phyloP scores from a whole-genome alignment of 345 rosid genomes.

The Brassica incana region DNA sequence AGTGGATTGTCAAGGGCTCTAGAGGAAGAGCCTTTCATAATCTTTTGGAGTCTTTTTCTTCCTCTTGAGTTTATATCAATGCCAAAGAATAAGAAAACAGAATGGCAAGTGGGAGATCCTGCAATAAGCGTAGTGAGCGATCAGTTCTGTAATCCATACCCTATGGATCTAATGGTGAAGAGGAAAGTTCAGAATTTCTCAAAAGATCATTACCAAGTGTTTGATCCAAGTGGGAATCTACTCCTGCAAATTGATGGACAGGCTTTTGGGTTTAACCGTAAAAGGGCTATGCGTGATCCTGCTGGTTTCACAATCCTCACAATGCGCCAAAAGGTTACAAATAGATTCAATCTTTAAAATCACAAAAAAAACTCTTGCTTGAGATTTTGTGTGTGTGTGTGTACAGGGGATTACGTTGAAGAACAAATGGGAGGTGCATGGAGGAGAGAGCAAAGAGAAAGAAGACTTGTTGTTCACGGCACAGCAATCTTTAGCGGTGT shows the following conservation, averaged over 20 bases:
- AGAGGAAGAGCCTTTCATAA: constrained; percentile 34
- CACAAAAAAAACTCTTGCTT: not conserved
- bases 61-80: constrained; percentile 12
- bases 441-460: constrained; percentile 50
- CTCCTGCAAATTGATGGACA: constrained; percentile 69
- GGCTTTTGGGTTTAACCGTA: constrained; percentile 56
- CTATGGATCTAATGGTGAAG: constrained; percentile 57
- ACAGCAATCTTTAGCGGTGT: constrained; percentile 52
- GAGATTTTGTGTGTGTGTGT: not conserved
- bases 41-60: constrained; percentile 7
- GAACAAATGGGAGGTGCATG: constrained; percentile 58
- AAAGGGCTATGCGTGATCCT: constrained; percentile 61
- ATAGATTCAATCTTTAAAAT: not conserved
- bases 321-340: constrained; percentile 58
- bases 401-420: constrained; percentile 45
- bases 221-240: constrained; percentile 58
- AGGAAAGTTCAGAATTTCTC: constrained; percentile 53
- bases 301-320: constrained; percentile 69
- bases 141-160: constrained; percentile 60
- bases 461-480: constrained; percentile 48
- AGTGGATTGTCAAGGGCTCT: constrained; percentile 29
- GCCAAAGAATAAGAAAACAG: constrained; percentile 36
- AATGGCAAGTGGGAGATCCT: constrained; percentile 48
- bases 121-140: constrained; percentile 54
- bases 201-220: constrained; percentile 49